Evolutionary conservation across 257 asterid species (phyloP), one percentile per base, ranked within the genome.

Genomic region (Primulina tabacum): DNA sequence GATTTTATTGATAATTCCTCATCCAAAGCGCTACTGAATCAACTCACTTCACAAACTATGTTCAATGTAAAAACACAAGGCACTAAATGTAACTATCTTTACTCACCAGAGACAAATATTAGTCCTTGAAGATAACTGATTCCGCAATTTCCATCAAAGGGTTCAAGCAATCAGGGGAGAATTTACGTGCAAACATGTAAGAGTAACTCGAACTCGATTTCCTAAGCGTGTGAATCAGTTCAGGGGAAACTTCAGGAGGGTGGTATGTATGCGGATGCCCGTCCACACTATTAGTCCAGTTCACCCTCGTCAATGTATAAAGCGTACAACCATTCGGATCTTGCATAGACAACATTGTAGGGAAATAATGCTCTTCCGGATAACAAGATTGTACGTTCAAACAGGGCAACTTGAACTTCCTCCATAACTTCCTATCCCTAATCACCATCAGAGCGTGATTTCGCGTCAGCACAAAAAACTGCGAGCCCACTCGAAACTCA

Each of bases 361-460:
- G 96, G 74, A 89, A 87, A 77, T 89, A 89, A 68, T 89, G 96
- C 70, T 89, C 96, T 59, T 87, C 94, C 0, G 96, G 94, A 58
- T 87, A 89, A 78, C 94, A 89, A 56, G 88, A 82, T 17, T 87
- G 81, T 3, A 83, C 80, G 60, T 87, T 83, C 60, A 83, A 28
- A 78, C 96, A 89, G 16, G 88, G 83, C 65, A 83, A 43, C 82
- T 80, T 87, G 61, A 89, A 89, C 55, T 89, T 89, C 73, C 86
- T 81, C 96, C 96, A 89, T 14, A 89, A 74, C 69, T 82, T 83
- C 80, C 81, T 75, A 68, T 89, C 96, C 74, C 82, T 80, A 34
- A 87, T 79, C 60, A 85, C 92, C 81, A 68, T 79, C 65, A 89
- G 67, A 0, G 92, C 84, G 58, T 89, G 94, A 61, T 74, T 80